Conservation (phyloP, 176 grass and related monocot genomes). For the Miscanthus lutarioriparius region DNA sequence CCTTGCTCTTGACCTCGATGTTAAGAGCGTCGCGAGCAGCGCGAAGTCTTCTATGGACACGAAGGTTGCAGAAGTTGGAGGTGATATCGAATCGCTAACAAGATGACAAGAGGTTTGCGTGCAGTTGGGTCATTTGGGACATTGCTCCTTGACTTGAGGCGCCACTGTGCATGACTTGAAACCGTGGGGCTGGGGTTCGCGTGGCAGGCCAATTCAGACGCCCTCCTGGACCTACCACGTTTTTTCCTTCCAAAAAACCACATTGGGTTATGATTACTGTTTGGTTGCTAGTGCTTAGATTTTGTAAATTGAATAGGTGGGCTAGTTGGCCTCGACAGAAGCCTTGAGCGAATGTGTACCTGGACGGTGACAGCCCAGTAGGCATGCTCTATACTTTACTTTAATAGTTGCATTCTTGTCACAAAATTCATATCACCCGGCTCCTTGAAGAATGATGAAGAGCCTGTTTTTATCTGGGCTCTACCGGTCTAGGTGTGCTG, state of each 20-base stretch:
- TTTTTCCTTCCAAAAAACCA: not conserved
- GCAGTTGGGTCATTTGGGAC: not conserved
- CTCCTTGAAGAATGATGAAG: not conserved
- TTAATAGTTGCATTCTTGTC: too few species aligned
- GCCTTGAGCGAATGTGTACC: not conserved
- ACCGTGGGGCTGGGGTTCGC: not conserved
- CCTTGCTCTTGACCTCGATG: conserved; percentile 89
- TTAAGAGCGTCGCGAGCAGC: conserved; percentile 63
- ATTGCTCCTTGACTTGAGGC: not conserved
- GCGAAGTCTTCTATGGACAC: conserved; percentile 68
- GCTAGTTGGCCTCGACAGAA: not conserved
- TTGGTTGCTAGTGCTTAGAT: not conserved
- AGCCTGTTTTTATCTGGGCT: not conserved
- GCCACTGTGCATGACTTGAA: not conserved
- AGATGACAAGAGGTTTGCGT: conserved; percentile 31
- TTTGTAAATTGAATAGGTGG: not conserved
- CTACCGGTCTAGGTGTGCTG: not conserved
- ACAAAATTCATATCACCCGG: not conserved
- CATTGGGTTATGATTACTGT: not conserved
- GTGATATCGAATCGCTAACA: conserved; percentile 75
- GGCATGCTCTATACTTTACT: too few species aligned
- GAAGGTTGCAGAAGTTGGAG: conserved; percentile 81
- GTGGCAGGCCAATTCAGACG: not conserved
- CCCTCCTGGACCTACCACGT: not conserved
- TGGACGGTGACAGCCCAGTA: not conserved